Conservation (phyloP, 306 rosid genomes). For the Corylus heterophylla region DNA sequence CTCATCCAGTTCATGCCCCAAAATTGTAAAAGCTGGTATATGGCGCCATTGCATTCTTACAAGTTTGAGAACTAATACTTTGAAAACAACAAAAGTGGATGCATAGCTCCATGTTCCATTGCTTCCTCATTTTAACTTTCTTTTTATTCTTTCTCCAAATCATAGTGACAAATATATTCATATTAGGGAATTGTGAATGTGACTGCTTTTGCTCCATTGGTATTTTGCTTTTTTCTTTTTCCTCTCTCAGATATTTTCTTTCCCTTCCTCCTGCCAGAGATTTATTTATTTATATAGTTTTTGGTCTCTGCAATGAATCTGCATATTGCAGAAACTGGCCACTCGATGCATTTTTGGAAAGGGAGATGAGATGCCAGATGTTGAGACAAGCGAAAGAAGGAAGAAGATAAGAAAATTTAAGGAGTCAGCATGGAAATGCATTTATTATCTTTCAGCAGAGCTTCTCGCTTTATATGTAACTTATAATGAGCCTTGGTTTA, state of each 20-base stretch:
- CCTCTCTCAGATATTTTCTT: not conserved
- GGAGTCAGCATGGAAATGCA: conserved; percentile 96
- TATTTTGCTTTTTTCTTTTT: not conserved
- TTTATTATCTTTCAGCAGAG: conserved; percentile 87
- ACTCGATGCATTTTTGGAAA: conserved; percentile 70
- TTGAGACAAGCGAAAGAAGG: conserved; percentile 45
- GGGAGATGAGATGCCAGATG: conserved; percentile 47
- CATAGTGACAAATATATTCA: not conserved
- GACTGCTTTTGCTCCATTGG: not conserved
- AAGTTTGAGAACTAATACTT: not conserved
- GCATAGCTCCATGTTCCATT: not conserved
- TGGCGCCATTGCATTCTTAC: not conserved
- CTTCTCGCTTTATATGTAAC: conserved; percentile 70
- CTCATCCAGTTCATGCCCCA: not conserved
- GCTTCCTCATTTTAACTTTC: not conserved
- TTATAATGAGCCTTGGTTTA: conserved; percentile 83
- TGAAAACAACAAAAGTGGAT: not conserved
- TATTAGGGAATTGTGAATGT: not conserved
- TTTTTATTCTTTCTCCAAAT: conserved; percentile 4
- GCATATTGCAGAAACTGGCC: conserved; percentile 62
- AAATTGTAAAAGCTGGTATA: not conserved
- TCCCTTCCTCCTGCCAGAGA: not conserved
- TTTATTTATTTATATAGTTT: conserved; percentile 13
- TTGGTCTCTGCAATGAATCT: conserved; percentile 30
- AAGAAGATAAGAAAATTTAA: conserved; percentile 85